Evolutionary conservation across 1,284 basidiomycete species (phyloP).

Genomic region (Trametes versicolor): DNA sequence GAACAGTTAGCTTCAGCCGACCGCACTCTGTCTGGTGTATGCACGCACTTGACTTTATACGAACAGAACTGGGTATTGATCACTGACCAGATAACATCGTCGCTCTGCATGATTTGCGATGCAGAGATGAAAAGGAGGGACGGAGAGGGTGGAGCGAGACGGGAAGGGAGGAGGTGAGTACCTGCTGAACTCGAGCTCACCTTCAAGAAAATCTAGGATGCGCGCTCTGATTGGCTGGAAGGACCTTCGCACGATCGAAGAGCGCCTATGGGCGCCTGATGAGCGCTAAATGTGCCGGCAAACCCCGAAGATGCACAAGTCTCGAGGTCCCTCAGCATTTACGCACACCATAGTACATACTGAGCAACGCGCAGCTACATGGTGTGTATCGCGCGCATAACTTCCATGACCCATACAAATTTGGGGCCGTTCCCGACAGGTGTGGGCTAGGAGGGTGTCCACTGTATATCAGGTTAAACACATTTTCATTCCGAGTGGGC

Average conservation of each 20-base stretch:
- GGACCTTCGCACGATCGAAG: slow-evolving; percentile 18
- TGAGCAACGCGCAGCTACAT: too few species aligned
- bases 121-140: not conserved
- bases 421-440: too few species aligned
- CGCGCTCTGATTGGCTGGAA: slow-evolving; percentile 28
- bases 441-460: too few species aligned
- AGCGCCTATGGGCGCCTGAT: too few species aligned
- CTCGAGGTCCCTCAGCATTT: too few species aligned
- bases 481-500: slow-evolving; percentile 24
- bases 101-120: slow-evolving; percentile 74
- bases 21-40: not conserved
- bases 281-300: too few species aligned
- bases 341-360: too few species aligned
- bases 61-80: slow-evolving; percentile 96
- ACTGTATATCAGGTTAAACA: not conserved
- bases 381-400: too few species aligned
- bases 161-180: not conserved
- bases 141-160: not conserved
- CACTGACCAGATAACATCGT: slow-evolving; percentile 96
- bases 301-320: too few species aligned
- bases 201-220: slow-evolving; percentile 36
- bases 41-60: slow-evolving; percentile 96
- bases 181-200: slow-evolving; percentile 9
- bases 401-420: too few species aligned
- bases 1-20: not conserved